Base-by-base conservation (phyloP, 192 early-diverging fungal genomes). In the Coemansia sp. region DNA sequence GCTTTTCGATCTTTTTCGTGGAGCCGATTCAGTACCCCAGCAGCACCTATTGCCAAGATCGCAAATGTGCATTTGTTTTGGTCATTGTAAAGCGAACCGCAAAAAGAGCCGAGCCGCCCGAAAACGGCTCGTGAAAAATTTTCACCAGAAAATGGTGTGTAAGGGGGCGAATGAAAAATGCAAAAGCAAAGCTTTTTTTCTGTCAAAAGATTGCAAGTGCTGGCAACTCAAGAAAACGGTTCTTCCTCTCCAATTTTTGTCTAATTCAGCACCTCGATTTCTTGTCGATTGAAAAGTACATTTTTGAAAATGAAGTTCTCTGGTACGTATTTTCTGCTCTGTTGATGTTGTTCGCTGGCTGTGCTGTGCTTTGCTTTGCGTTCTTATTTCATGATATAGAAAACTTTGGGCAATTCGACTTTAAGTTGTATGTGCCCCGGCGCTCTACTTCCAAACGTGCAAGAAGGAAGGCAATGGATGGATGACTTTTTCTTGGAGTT, bases 301-400 rank as follows among this genome's bases (percentile, higher is more conserved):
- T 7, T 49, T 9, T 57, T 57, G 66, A 75, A 64, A 76, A 81
- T 81, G 78, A 81, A 81, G 78, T 81, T 75, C 70, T 81, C 78
- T 30, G 70, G 78, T 81, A 75, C 10, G 70, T 69, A 21, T 48
- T 46, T 4, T 51, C 10, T 12, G 4, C 62, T 23, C 35, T 30
- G 21, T 62, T 48, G 43, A 23, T 63, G 18, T 30, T 20, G 16
- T 31, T 18, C 55, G 16, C 10, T 7, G n/a, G 55, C 31, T 33
- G 28, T 53, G 13, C 23, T 53, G 10, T 34, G 33, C 23, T 43
- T 51, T 29, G 52, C 42, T 42, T 20, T 51, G 37, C 28, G 31
- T 35, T 15, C 45, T 57, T 42, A n/a, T 26, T 51, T 49, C 9
- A 21, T 51, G 25, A 23, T 26, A 26, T 51, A 51, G 48, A 65